Base-by-base conservation (phyloP, 2,329 filamentous ascomycete species). In the Colletotrichum zoysiae region DNA sequence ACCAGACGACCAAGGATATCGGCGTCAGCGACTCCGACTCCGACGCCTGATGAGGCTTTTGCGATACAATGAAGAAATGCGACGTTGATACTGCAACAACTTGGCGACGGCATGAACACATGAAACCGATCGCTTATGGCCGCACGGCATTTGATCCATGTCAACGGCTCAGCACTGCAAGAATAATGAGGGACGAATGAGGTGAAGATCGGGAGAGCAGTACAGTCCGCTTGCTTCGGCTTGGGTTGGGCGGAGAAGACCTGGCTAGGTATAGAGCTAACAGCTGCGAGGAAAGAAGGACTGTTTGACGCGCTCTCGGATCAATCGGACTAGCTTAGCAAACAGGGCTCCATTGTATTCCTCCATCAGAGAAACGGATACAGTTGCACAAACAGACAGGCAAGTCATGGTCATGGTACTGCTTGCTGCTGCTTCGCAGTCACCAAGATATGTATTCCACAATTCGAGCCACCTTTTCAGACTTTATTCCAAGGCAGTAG, bases 401-500 rank as follows among this genome's bases (percentile, higher is more conserved):
- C 20, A 48, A 20, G 18, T 14, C 8, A 44, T 44, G 8, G 23
- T 48, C 33, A 14, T 42, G 3, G 20, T 12, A 3, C 9, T 48
- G 46, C 20, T 48, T 35, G n/a, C 46, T 12, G 46, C 44, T 23
- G n/a, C 33, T 55, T 16, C 5, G 12, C 26, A 4, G 35, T 55
- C 40, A 30, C 30, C 2, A 61, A 66, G 63, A 77, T 77, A 85
- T 93, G 91, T 93, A 88, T 90, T 73, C 91, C 88, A 90, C 90
- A 90, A 90, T 91, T 93, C 92, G 92, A 94, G 92, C 92, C 86
- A 90, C 92, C 90, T 90, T 90, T 89, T 93, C 92, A 94, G 86
- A 86, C 81, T 82, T 83, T 83, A 91, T 89, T 94, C 92, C 88
- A 93, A 91, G 91, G 92, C 90, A 93, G 92, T 91, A 94, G 92